Percentiles rank a stretch among this genome's conserved stretches.
Conservation (phyloP, 1,139 yeast species). For the Zygoascus hellenicus region DNA sequence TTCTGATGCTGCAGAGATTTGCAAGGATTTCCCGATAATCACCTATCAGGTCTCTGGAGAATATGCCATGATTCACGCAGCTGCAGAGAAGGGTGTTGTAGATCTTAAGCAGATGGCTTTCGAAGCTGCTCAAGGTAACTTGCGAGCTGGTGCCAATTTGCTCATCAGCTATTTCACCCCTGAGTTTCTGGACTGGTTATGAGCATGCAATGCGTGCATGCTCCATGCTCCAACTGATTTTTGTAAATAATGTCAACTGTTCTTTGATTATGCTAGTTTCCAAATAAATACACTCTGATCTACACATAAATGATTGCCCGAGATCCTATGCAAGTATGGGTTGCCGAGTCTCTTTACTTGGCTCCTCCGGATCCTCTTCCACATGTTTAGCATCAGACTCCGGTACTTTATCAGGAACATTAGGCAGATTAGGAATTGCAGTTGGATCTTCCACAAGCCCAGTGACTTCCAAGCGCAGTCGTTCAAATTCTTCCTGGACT, state of each 20-base stretch:
- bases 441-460: constrained; percentile 39
- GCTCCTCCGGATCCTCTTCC: constrained; percentile 22
- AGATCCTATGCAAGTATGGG: constrained; percentile 6
- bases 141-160: constrained; percentile 94
- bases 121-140: constrained; percentile 84
- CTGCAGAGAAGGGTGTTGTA: constrained; percentile 91
- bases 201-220: too few species aligned
- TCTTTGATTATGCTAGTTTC: neutral
- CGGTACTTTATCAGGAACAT: constrained; percentile 20
- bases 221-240: neutral
- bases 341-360: constrained; percentile 17
- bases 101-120: constrained; percentile 87
- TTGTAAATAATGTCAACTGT: neutral
- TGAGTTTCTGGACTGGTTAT: constrained; percentile 88
- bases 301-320: neutral
- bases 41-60: constrained; percentile 98
- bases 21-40: constrained; percentile 81
- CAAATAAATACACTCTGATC: neutral
- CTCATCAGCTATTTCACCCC: constrained; percentile 94
- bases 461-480: constrained; percentile 45
- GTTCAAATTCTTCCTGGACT: constrained; percentile 44
- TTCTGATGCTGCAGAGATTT: constrained; percentile 77
- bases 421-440: constrained; percentile 24
- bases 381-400: constrained; percentile 22
- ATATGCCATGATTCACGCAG: constrained; percentile 97